A percentile compares a stretch with the other conserved stretches of the same genome.
Evolutionary conservation across 2,329 filamentous ascomycete species (phyloP).

Genomic region (Elsinoe ampelina): DNA sequence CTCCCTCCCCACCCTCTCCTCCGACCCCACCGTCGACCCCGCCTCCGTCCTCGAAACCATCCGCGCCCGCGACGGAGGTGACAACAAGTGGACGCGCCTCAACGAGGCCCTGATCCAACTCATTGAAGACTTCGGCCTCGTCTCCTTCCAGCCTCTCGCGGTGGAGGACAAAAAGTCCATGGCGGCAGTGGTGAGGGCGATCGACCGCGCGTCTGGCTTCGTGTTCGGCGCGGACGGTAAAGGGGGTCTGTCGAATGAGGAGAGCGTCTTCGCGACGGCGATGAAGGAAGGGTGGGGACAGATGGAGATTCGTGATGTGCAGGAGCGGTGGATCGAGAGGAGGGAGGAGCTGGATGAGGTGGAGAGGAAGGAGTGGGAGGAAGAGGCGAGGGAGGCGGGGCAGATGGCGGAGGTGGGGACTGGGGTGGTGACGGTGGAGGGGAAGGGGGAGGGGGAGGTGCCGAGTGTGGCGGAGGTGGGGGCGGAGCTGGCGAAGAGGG

Average conservation of each 20-base stretch:
- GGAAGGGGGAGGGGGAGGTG: slow-evolving; percentile 13
- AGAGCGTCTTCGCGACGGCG: slow-evolving; percentile 93
- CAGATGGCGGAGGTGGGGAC: slow-evolving; percentile 22
- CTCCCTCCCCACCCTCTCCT: slow-evolving; percentile 21
- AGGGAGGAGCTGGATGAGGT: slow-evolving; percentile 79
- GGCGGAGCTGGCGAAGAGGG: slow-evolving; percentile 18
- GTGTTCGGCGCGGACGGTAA: slow-evolving; percentile 56
- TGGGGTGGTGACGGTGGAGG: slow-evolving; percentile 15
- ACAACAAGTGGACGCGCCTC: slow-evolving; percentile 64
- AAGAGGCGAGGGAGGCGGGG: slow-evolving; percentile 48
- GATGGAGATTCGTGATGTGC: slow-evolving; percentile 79
- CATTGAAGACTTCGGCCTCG: slow-evolving; percentile 81
- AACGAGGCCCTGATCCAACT: slow-evolving; percentile 81
- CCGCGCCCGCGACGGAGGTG: slow-evolving; percentile 34
- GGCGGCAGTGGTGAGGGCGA: slow-evolving; percentile 80
- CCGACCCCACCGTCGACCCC: slow-evolving; percentile 21
- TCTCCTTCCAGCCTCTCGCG: slow-evolving; percentile 85
- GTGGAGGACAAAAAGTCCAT: slow-evolving; percentile 97
- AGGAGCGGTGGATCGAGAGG: slow-evolving; percentile 89
- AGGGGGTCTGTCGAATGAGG: slow-evolving; percentile 80
- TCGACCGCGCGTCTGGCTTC: slow-evolving; percentile 88
- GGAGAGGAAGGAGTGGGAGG: slow-evolving; percentile 66
- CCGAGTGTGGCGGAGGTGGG: slow-evolving; percentile 17
- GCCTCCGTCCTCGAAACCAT: slow-evolving; percentile 8
- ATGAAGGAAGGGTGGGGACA: slow-evolving; percentile 62